These are phyloP conservation scores for Hordeum marinum DNA, from an alignment of 176 grass and related monocot genomes.

Conservation along the genomic window DNA sequence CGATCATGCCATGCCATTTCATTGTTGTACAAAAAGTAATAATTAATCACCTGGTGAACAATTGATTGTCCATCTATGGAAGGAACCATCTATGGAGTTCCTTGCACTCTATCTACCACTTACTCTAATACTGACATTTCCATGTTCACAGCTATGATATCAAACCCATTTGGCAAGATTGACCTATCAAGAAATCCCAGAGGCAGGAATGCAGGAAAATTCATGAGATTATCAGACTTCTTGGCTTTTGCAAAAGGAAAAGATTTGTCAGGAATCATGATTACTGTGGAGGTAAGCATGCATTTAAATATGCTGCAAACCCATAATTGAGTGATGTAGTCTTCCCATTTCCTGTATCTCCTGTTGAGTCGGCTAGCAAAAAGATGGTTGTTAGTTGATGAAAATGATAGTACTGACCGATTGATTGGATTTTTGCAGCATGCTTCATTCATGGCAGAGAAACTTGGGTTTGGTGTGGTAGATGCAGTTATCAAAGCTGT, in stretches of 20 bases:
- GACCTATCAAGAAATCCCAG: conserved; percentile 44
- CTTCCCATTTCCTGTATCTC: background rate
- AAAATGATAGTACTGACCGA: background rate
- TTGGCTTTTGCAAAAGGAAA: conserved; percentile 62
- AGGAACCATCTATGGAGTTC: background rate
- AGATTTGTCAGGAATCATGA: conserved; percentile 64
- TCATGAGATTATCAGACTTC: conserved; percentile 83
- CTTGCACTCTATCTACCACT: background rate
- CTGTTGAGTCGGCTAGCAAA: background rate
- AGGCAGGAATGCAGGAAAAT: conserved; percentile 59
- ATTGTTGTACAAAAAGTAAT: background rate
- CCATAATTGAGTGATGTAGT: background rate
- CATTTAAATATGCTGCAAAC: conserved; percentile 19
- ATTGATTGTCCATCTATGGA: background rate
- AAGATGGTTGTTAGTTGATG: background rate
- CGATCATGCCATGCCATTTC: background rate
- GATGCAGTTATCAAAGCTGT: conserved; percentile 60
- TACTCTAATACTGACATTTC: conserved; percentile 25
- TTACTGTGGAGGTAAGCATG: conserved; percentile 75
- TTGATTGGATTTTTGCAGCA: conserved; percentile 27
- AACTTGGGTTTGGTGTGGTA: conserved; percentile 58
- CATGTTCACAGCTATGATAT: conserved; percentile 63
- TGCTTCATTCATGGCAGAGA: conserved; percentile 75
- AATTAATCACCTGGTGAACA: background rate
- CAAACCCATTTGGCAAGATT: background rate